A percentile compares a stretch with the other conserved stretches of the same genome.
Evolutionary conservation across 2,329 filamentous ascomycete species (phyloP).

Genomic region (Claviceps sorghi): DNA sequence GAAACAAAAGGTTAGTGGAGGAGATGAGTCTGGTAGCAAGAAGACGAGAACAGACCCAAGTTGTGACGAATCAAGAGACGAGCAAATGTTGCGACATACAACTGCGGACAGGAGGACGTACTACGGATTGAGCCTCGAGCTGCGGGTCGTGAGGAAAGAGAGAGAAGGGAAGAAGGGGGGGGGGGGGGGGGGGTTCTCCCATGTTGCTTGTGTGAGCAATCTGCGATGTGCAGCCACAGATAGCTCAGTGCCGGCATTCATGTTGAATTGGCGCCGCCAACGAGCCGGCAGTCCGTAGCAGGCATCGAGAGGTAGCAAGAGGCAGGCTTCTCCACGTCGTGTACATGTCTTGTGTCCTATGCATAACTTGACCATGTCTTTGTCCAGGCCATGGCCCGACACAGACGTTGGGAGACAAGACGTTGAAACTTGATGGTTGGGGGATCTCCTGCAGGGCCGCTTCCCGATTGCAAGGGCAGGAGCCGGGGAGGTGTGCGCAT

Average conservation of each 20-base stretch:
- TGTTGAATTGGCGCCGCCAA: neutral
- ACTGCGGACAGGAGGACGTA: no score
- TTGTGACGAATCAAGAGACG: neutral
- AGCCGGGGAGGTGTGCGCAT: slow-evolving; percentile 2
- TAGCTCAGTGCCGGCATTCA: neutral
- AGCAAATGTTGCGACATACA: neutral
- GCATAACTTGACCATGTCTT: neutral
- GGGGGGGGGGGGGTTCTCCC: no score
- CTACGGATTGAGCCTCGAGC: no score
- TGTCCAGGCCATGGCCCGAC: neutral
- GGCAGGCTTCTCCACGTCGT: neutral
- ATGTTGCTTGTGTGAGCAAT: neutral
- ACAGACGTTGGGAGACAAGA: neutral
- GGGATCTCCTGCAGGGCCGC: slow-evolving; percentile 3
- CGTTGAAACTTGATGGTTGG: no score
- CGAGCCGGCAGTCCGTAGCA: neutral
- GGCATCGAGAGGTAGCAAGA: neutral
- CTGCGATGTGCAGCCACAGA: neutral
- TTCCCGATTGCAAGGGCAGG: slow-evolving; percentile 3
- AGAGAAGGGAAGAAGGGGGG: no score
- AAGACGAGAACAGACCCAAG: neutral
- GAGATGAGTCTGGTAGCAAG: neutral
- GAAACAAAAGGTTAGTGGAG: neutral
- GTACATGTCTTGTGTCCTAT: neutral
- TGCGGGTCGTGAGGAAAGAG: no score